Percentiles rank a stretch among this genome's conserved stretches.
Conservation (phyloP, 768 basidiomycete species). For the Russula abietina region DNA sequence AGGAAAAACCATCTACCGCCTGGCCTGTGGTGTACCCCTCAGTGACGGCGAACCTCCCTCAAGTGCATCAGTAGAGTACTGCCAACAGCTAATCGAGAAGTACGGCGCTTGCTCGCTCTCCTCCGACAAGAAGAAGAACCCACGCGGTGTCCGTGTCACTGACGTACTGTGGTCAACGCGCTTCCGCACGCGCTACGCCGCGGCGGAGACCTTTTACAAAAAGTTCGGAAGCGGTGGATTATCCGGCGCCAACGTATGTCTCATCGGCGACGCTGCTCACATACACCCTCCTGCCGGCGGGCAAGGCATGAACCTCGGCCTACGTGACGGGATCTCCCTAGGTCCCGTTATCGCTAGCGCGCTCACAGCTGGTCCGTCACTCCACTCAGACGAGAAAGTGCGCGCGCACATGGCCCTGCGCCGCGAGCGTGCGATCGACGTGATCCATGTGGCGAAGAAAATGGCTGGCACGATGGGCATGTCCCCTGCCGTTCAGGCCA, state of each 20-base stretch:
- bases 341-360: conserved; percentile 36
- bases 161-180: conserved; percentile 42
- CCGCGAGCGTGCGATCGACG: conserved; percentile 37
- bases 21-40: conserved; percentile 37
- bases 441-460: conserved; percentile 39
- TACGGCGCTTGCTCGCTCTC: conserved; percentile 35
- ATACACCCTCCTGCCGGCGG: conserved; percentile 52
- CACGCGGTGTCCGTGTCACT: conserved; percentile 33
- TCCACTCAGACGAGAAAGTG: conserved; percentile 33
- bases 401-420: conserved; percentile 34
- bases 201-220: conserved; percentile 38
- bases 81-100: conserved; percentile 40
- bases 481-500: conserved; percentile 29
- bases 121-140: conserved; percentile 35
- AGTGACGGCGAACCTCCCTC: conserved; percentile 34
- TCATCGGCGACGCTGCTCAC: conserved; percentile 46
- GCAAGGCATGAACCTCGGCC: conserved; percentile 54
- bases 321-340: conserved; percentile 47
- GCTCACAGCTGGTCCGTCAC: conserved; percentile 30
- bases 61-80: conserved; percentile 36
- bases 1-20: conserved; percentile 33
- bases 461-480: conserved; percentile 29
- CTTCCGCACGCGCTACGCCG: conserved; percentile 41
- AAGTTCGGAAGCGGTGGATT: conserved; percentile 25
- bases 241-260: conserved; percentile 24